Conservation (phyloP, 1,284 basidiomycete species). For the Boletus sp. region DNA sequence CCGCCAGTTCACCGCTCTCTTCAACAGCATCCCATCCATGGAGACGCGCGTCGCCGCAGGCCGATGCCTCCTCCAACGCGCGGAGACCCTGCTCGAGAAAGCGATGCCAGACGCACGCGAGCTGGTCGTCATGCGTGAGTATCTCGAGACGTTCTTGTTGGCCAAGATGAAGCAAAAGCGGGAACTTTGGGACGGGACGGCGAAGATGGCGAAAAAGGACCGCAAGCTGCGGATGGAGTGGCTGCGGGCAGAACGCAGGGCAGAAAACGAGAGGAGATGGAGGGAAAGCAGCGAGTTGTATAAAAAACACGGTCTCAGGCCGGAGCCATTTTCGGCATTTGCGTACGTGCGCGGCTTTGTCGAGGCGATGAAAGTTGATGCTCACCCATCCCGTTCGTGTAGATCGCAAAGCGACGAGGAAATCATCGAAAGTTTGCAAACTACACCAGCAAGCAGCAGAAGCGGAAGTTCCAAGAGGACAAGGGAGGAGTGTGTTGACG, state of each 20-base stretch:
- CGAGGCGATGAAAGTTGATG: neutral
- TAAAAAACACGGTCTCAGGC: conserved; percentile 9
- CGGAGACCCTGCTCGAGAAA: conserved; percentile 15
- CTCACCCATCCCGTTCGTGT: neutral
- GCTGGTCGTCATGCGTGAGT: conserved; percentile 25
- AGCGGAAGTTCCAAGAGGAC: conserved; percentile 17
- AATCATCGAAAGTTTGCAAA: conserved; percentile 24
- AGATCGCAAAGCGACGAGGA: conserved; percentile 29
- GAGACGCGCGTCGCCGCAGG: conserved; percentile 22
- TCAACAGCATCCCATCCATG: conserved; percentile 22
- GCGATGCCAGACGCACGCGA: conserved; percentile 22
- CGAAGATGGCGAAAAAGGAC: conserved; percentile 28
- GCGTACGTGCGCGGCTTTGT: conserved; percentile 16
- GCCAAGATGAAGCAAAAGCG: conserved; percentile 29
- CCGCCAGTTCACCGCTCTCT: conserved; percentile 25
- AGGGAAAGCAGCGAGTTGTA: conserved; percentile 19
- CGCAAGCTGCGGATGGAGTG: conserved; percentile 36
- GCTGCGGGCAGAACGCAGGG: conserved; percentile 30
- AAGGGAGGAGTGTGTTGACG: conserved; percentile 4
- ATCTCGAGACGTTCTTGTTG: conserved; percentile 23
- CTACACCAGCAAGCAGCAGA: conserved; percentile 24
- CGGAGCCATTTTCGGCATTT: conserved; percentile 21
- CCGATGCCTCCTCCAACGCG: conserved; percentile 20
- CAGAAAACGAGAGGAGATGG: conserved; percentile 20
- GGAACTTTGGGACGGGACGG: conserved; percentile 34